phyloP scores from a whole-genome alignment of 345 rosid genomes.

The Salix koriyanagi region DNA sequence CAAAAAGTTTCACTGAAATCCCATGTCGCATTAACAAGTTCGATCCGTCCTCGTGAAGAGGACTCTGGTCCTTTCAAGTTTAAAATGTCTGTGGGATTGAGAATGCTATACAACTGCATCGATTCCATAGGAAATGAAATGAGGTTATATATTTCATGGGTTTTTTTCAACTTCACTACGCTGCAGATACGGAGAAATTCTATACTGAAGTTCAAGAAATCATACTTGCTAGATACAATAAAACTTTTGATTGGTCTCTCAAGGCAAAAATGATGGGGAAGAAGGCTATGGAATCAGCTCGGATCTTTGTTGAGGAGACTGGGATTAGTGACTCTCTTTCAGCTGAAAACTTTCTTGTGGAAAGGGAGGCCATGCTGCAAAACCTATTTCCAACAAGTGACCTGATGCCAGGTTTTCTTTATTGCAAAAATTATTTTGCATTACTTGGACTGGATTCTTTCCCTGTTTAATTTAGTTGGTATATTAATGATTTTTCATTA shows the following conservation, averaged over 20 bases:
- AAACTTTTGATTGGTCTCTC: conserved; percentile 86
- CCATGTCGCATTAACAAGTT: neutral
- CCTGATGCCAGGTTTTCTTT: conserved; percentile 69
- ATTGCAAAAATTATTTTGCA: neutral
- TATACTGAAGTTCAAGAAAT: conserved; percentile 84
- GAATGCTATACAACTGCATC: neutral
- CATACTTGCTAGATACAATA: conserved; percentile 78
- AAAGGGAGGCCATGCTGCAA: conserved; percentile 78
- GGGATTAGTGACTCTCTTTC: conserved; percentile 82
- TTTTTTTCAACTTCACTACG: neutral
- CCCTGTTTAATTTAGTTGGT: neutral
- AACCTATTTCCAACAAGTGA: conserved; percentile 72
- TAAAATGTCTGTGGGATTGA: neutral
- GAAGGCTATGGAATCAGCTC: conserved; percentile 83
- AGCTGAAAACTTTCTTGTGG: conserved; percentile 68
- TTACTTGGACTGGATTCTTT: neutral
- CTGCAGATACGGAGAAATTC: conserved; percentile 86
- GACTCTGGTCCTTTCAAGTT: neutral
- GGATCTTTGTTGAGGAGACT: conserved; percentile 69
- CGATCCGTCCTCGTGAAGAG: neutral
- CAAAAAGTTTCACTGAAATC: neutral
- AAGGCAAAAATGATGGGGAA: conserved; percentile 96
- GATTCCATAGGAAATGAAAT: neutral
- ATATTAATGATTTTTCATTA: neutral
- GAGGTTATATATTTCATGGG: neutral